Conservation (phyloP, 1,284 basidiomycete species). For the Apiotrichum gamsii region DNA sequence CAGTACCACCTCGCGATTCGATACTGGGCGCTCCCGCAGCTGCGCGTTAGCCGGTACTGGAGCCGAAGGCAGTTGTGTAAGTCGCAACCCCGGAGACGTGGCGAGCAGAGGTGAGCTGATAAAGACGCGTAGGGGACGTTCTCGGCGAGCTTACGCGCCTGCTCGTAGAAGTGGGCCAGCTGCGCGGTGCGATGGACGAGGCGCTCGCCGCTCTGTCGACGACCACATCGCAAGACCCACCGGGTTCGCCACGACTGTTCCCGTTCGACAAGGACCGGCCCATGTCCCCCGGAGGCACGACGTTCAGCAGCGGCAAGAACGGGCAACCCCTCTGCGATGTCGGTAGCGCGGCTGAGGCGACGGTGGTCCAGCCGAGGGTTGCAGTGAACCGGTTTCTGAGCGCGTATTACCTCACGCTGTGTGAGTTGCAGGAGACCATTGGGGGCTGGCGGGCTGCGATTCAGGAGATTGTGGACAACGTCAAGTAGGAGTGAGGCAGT, state of each 20-base stretch:
- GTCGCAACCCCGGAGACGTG: too few species aligned
- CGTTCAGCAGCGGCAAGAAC: too few species aligned
- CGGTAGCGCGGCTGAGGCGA: neutral
- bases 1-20: slow-evolving; percentile 1
- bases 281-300: too few species aligned
- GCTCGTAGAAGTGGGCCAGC: neutral
- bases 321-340: neutral
- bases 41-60: slow-evolving; percentile 6
- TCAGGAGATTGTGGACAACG: too few species aligned
- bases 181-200: slow-evolving; percentile 1
- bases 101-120: too few species aligned
- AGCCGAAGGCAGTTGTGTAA: slow-evolving; percentile 5
- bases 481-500: too few species aligned
- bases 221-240: too few species aligned
- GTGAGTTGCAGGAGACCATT: neutral
- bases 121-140: neutral
- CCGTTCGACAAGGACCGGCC: too few species aligned
- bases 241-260: too few species aligned
- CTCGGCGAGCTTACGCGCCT: slow-evolving; percentile 1
- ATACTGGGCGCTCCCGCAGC: slow-evolving; percentile 2
- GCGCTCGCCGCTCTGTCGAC: too few species aligned
- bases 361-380: neutral
- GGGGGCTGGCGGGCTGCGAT: too few species aligned
- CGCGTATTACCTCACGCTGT: slow-evolving; percentile 1
- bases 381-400: slow-evolving; percentile 1